Conservation (phyloP, 2,329 filamentous ascomycete species). For the Aureobasidium sp. region DNA sequence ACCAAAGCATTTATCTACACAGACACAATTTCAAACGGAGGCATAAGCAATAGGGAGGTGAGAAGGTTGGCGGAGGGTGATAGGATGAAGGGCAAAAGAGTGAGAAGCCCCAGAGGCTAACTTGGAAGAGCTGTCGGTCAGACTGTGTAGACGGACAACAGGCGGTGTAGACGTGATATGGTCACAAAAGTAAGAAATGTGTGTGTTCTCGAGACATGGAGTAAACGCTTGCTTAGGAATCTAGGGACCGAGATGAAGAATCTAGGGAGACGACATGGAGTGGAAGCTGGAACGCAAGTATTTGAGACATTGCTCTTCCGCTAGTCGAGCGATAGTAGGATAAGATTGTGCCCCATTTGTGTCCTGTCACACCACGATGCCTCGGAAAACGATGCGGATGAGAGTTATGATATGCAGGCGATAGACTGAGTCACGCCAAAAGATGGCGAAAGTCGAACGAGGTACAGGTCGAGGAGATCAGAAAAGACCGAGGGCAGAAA, state of each 20-base stretch:
- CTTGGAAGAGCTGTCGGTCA: neutral
- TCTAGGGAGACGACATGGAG: neutral
- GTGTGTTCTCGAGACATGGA: no score
- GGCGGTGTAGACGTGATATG: neutral
- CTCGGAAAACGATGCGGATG: neutral
- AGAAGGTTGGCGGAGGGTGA: conserved; percentile 24
- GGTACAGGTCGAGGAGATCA: neutral
- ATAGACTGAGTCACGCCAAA: neutral
- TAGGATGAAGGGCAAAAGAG: neutral
- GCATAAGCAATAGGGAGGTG: conserved; percentile 26
- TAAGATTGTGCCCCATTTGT: neutral
- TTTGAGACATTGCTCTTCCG: neutral
- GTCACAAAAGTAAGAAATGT: neutral
- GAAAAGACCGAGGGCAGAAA: neutral
- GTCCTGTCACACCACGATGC: neutral
- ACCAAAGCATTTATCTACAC: conserved; percentile 29
- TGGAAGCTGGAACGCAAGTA: neutral
- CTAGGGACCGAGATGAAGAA: neutral
- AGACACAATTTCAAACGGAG: conserved; percentile 31
- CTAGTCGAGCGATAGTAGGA: neutral
- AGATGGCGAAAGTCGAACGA: neutral
- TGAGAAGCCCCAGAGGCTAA: neutral
- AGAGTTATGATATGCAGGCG: neutral
- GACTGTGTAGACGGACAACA: neutral
- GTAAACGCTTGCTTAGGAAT: neutral